Percentiles rank a stretch among this genome's conserved stretches.
phyloP scores from a whole-genome alignment of 495 filamentous ascomycete genomes.

The Hypoxylon intermedium region DNA sequence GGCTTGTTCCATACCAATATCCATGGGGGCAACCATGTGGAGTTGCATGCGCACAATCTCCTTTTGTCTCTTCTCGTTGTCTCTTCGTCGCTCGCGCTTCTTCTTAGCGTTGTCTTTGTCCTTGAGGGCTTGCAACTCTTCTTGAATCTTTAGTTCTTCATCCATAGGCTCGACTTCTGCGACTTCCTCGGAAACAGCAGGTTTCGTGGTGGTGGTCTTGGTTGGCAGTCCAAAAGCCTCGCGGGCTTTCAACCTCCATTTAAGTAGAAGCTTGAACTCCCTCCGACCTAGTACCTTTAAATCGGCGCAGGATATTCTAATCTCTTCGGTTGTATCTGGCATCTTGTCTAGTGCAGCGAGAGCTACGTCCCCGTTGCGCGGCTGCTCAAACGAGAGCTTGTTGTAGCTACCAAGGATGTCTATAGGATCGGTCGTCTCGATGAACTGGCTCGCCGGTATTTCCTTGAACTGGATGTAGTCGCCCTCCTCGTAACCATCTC shows the following conservation, averaged over 20 bases:
- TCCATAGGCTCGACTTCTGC: constrained; percentile 88
- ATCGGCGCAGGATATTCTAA: constrained; percentile 84
- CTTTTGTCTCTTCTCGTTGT: constrained; percentile 88
- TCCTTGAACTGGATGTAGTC: constrained; percentile 94
- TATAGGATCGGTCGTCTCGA: constrained; percentile 93
- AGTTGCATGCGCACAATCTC: constrained; percentile 94
- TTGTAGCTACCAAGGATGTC: constrained; percentile 91
- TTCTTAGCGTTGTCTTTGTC: constrained; percentile 76
- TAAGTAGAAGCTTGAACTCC: constrained; percentile 91
- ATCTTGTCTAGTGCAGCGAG: constrained; percentile 84
- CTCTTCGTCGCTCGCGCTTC: constrained; percentile 79
- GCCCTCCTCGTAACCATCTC: constrained; percentile 96
- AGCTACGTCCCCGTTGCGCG: constrained; percentile 80
- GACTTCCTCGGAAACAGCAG: constrained; percentile 68
- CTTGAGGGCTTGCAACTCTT: constrained; percentile 79
- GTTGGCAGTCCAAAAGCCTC: constrained; percentile 87
- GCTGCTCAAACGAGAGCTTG: constrained; percentile 79
- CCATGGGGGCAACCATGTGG: constrained; percentile 93
- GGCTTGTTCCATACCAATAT: constrained; percentile 93
- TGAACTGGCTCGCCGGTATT: constrained; percentile 85
- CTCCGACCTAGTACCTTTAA: constrained; percentile 90
- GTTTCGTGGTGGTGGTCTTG: constrained; percentile 68
- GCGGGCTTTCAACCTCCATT: constrained; percentile 88
- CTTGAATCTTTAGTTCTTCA: constrained; percentile 87
- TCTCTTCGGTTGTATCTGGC: constrained; percentile 91